Base-by-base conservation (phyloP, 176 grass and related monocot species). In the Eleusine coracana region DNA sequence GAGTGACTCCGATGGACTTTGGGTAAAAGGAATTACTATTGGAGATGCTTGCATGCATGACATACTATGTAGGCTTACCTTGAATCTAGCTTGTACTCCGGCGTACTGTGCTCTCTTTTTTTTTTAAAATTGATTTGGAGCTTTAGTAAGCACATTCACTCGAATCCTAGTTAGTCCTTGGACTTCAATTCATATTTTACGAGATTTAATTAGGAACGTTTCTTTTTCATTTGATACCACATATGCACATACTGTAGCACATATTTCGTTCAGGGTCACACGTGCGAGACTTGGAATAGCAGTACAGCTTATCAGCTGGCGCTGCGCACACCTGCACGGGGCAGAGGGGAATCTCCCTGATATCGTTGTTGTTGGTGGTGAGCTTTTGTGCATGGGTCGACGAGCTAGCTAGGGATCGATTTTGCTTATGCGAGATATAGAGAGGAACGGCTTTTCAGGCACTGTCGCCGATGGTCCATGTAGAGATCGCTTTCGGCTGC, bases 391-490 rank as follows among this genome's bases (percentile, higher is more conserved):
- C 5, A 17, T 56, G 52, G 5, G 52, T 21, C 18, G 17, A 56
- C 52, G 52, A 55, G 51, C 15, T 51, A 46, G 44, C 44, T 46
- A 46, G 44, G 44, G 49, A 51, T 51, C 49, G 49, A 51, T 51
- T 17, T 51, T 51, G 49, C 49, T 51, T 51, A 46, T 46, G 50
- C 2, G 50, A 52, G 10, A 17, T 3, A 52, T 14, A 52, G 52
- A 2, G 78, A 28, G 64, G 79, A 81, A 21, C 66, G 70, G n/a
- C 79, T 81, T 81, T 81, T 59, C 37, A 71, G 70, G 79, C 79
- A 55, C 38, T 56, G 79, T 44, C 79, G 48, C 38, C 27, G 28
- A 54, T 58, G 73, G 73, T 75, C 34, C 36, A 76, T 14, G 36
- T 25, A 25, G 73, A 64, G 74, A 64, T 77, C 75, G 39, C 75